Evolutionary conservation across 768 basidiomycete species (phyloP), one percentile per base, ranked within the genome.

Genomic region (Trametes villosa): DNA sequence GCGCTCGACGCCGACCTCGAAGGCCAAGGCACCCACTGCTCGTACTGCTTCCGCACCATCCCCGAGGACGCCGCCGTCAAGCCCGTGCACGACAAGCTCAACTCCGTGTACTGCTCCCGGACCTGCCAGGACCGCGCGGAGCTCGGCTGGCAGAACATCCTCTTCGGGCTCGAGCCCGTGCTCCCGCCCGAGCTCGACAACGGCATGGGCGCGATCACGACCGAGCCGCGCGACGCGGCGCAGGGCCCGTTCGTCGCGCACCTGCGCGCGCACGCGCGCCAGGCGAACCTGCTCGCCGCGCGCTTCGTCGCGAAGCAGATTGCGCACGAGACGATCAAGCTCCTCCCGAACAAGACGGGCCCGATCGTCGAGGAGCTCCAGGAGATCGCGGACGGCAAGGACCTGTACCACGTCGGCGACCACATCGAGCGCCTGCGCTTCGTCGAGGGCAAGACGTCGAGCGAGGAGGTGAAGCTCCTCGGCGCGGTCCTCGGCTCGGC

Each of bases 401-500:
- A 83, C 2, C 83, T 83, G 17, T 93, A 92, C 70, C 75, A 79
- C 26, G 76, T 93, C 47, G 85, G 82, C 36, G 92, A 94, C 65
- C 91, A 94, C 67, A 72, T 92, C 13, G 92, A 94, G 66, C 79
- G 92, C 27, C 74, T 92, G 66, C 80, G 89, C 54, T 91, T 81
- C 69, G 72, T 90, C 24, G 86, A 90, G 42, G 68, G 84, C n/a
- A 65, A 71, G 13, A 75, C 82, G 1, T 69, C 79, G 17, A 73
- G 78, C 24, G 79, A 83, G 47, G 87, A 87, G 63, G 71, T 77
- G 20, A 71, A 77, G 24, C 63, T 88, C 17, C 69, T 92, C 42
- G 72, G 78, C 29, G 74, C 79, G 18, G 80, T 93, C 20, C 70
- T 94, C 53, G 75, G 80, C 47, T 74, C 78, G 33, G 87, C 87